These are phyloP conservation scores for Ganoderma sinense DNA, from an alignment of 1,284 basidiomycete genomes.

Conservation along the genomic window DNA sequence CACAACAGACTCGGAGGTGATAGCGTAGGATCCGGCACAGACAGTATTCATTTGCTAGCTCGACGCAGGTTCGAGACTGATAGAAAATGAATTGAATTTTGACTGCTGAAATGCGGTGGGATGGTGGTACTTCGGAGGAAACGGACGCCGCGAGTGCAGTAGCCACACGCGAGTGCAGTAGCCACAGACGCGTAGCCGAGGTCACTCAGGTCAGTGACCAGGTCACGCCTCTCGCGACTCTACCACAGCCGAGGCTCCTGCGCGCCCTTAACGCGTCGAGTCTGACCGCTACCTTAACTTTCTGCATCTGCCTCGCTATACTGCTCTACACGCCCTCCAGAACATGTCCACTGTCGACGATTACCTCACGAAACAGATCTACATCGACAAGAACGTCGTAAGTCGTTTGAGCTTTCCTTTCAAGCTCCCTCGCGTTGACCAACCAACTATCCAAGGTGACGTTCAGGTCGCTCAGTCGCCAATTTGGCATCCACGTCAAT, in stretches of 20 bases:
- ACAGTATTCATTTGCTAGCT: neutral
- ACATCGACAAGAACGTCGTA: constrained; percentile 69
- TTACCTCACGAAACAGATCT: constrained; percentile 69
- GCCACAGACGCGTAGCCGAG: constrained; percentile 30
- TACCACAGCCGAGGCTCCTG: neutral
- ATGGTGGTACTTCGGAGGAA: neutral
- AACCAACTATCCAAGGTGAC: constrained; percentile 61
- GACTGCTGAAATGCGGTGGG: neutral
- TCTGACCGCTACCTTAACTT: neutral
- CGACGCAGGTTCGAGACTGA: neutral
- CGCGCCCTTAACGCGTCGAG: constrained; percentile 13
- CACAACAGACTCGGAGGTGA: no score
- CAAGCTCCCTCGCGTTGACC: neutral
- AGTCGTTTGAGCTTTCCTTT: constrained; percentile 33
- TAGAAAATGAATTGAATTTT: neutral
- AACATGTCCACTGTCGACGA: constrained; percentile 58
- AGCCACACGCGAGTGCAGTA: neutral
- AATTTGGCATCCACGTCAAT: constrained; percentile 74
- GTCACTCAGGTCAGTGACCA: no score
- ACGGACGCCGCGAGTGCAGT: constrained; percentile 1
- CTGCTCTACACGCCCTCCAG: neutral
- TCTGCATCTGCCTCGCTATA: neutral
- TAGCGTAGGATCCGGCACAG: neutral
- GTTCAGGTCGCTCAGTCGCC: constrained; percentile 74
- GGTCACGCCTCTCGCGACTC: constrained; percentile 27